A percentile compares a stretch with the other conserved stretches of the same genome.
phyloP scores from a whole-genome alignment of 805 yeast genomes.

The Kodamaea sagamina region DNA sequence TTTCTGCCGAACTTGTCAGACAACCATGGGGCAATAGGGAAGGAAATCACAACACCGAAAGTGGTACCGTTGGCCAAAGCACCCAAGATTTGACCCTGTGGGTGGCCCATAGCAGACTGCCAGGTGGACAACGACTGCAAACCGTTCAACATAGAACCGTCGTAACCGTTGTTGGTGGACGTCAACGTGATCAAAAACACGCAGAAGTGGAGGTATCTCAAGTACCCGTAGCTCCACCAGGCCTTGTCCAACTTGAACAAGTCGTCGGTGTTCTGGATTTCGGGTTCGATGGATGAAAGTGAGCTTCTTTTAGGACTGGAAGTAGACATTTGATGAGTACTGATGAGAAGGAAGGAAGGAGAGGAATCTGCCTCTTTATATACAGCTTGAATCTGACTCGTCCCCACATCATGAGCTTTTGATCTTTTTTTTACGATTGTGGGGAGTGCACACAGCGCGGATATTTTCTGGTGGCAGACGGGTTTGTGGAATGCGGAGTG shows the following conservation, averaged over 20 bases:
- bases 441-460: no score
- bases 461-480: no score
- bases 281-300: slow-evolving; percentile 4
- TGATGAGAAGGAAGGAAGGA: neutral
- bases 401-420: slow-evolving; percentile 6
- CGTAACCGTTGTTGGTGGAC: slow-evolving; percentile 43
- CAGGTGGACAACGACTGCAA: slow-evolving; percentile 48
- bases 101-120: slow-evolving; percentile 35
- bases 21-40: slow-evolving; percentile 29
- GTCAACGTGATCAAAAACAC: slow-evolving; percentile 46
- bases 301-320: slow-evolving; percentile 3
- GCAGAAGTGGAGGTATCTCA: slow-evolving; percentile 37
- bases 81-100: slow-evolving; percentile 23
- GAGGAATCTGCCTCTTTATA: neutral
- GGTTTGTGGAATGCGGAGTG: no score
- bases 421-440: neutral
- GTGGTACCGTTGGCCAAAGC: slow-evolving; percentile 23
- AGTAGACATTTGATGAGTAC: slow-evolving; percentile 4
- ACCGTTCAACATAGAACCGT: slow-evolving; percentile 46
- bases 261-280: slow-evolving; percentile 1
- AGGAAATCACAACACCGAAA: slow-evolving; percentile 41
- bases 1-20: slow-evolving; percentile 47
- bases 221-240: slow-evolving; percentile 40
- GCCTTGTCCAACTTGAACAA: slow-evolving; percentile 20
- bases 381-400: neutral